phyloP scores from a whole-genome alignment of 331 rosid species.

The Telfairia occidentalis region DNA sequence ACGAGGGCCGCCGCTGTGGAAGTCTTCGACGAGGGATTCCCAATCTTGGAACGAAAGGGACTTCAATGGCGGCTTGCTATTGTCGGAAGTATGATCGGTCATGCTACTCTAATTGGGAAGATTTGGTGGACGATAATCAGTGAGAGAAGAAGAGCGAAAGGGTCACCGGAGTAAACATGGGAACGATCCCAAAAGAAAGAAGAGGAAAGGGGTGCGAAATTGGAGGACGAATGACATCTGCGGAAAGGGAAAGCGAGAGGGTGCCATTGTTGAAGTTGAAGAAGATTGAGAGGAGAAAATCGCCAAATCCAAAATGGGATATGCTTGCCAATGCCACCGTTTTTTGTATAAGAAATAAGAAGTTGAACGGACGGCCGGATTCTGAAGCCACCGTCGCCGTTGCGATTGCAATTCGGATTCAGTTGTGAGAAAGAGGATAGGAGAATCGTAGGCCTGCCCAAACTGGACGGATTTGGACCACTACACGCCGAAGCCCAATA shows the following conservation, averaged over 20 bases:
- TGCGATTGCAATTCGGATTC: not conserved
- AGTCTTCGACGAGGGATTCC: slow-evolving; percentile 77
- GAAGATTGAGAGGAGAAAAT: not conserved
- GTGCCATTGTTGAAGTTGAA: not conserved
- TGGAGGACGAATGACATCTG: not conserved
- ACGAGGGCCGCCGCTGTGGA: slow-evolving; percentile 53
- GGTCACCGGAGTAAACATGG: not conserved
- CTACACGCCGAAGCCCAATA: not conserved
- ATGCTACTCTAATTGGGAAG: slow-evolving; percentile 20
- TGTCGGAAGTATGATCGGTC: slow-evolving; percentile 32
- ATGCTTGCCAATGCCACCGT: too few relatives aligned
- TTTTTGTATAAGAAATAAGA: not conserved
- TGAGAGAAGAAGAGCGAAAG: not conserved
- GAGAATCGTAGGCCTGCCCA: slow-evolving; percentile 3
- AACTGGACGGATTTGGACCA: not conserved
- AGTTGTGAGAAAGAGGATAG: not conserved
- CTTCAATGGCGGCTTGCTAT: slow-evolving; percentile 28
- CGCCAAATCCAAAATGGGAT: not conserved
- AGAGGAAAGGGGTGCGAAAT: not conserved
- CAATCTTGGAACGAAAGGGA: slow-evolving; percentile 60
- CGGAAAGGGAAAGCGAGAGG: not conserved
- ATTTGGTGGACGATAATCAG: not conserved
- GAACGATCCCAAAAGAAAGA: not conserved
- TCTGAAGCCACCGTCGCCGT: not conserved
- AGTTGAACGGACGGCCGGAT: not conserved